Evolutionary conservation across 371 early-diverging fungal genomes (phyloP).

Genomic region (Amoeboaphelidium protococcarum): DNA sequence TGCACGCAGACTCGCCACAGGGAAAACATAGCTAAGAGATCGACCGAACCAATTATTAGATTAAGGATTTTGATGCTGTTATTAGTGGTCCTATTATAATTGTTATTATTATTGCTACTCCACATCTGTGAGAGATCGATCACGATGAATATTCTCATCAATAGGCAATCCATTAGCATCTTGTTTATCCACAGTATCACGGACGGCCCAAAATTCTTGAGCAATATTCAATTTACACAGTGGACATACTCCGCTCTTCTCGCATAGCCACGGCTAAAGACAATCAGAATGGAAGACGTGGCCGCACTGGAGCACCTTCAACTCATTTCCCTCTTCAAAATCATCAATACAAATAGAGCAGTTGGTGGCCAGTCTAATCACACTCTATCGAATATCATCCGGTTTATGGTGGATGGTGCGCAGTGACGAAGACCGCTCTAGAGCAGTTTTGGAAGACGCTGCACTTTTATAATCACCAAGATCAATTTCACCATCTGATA

Average conservation of each 20-base stretch:
- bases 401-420: not conserved
- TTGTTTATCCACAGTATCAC: too few species aligned
- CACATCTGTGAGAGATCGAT: too few species aligned
- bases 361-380: conserved; percentile 20
- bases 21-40: too few species aligned
- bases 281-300: conserved; percentile 78
- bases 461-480: not conserved
- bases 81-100: too few species aligned
- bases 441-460: not conserved
- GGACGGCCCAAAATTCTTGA: too few species aligned
- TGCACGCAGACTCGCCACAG: too few species aligned
- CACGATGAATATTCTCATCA: too few species aligned
- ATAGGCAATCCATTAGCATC: too few species aligned
- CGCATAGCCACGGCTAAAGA: conserved; percentile 49
- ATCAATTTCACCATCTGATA: not conserved
- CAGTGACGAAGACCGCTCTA: not conserved
- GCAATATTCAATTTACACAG: conserved; percentile 26
- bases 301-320: conserved; percentile 55
- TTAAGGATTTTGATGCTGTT: too few species aligned
- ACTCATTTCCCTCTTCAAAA: conserved; percentile 40
- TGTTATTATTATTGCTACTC: too few species aligned
- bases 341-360: conserved; percentile 87
- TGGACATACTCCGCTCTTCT: conserved; percentile 21
- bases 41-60: too few species aligned
- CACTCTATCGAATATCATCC: conserved; percentile 4